phyloP scores from a whole-genome alignment of 306 rosid genomes.

The Medicago ruthenica region DNA sequence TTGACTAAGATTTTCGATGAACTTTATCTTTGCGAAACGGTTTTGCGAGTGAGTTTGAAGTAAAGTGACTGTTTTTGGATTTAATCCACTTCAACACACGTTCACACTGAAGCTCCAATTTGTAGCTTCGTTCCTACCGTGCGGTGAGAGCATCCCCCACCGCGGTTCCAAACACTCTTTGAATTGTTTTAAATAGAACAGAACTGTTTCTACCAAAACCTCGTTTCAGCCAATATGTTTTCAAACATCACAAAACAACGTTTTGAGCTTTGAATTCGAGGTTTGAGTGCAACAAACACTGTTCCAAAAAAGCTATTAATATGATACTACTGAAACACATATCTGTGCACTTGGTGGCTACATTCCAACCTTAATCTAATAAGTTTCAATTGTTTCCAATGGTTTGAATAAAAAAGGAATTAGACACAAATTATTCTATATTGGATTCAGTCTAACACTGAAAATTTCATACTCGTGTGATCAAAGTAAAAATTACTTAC shows the following conservation, averaged over 20 bases:
- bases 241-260: background rate
- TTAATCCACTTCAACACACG: background rate
- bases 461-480: background rate
- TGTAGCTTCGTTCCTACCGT: background rate
- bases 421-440: background rate
- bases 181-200: background rate
- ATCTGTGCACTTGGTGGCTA: too few relatives aligned
- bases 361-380: background rate
- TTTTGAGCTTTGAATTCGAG: background rate
- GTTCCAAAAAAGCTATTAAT: background rate
- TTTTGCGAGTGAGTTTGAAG: background rate
- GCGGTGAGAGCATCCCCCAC: too few relatives aligned
- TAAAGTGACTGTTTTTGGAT: background rate
- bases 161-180: too few relatives aligned
- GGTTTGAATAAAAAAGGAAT: too few relatives aligned
- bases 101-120: too few relatives aligned
- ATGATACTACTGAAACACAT: background rate
- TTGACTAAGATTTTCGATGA: background rate
- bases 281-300: background rate
- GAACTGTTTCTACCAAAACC: background rate
- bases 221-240: background rate
- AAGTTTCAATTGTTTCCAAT: background rate
- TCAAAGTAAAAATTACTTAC: slow-evolving; percentile 49
- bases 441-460: background rate
- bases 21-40: too few relatives aligned